Conservation (phyloP, 2,329 filamentous ascomycete genomes). For the Penicillium hordei region DNA sequence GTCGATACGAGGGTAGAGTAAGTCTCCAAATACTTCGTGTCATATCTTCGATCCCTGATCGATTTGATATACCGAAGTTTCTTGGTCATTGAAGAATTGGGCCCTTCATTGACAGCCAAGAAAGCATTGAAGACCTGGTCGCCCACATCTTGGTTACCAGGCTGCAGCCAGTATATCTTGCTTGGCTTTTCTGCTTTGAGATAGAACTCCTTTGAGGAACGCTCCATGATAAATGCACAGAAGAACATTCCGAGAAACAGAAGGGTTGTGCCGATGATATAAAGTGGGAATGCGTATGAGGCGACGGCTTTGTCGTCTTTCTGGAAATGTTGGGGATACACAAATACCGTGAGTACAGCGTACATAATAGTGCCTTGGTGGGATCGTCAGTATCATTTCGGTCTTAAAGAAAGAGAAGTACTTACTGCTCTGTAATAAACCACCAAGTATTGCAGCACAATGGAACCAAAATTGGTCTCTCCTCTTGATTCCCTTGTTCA, state of each 20-base stretch:
- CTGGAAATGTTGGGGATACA: slow-evolving; percentile 27
- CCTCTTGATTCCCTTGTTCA: slow-evolving; percentile 38
- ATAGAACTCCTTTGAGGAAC: slow-evolving; percentile 31
- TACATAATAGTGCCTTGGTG: slow-evolving; percentile 29
- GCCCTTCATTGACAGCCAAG: slow-evolving; percentile 29
- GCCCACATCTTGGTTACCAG: slow-evolving; percentile 38
- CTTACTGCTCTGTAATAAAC: slow-evolving; percentile 32
- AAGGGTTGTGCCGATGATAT: slow-evolving; percentile 33
- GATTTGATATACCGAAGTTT: slow-evolving; percentile 33
- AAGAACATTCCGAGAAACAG: slow-evolving; percentile 37
- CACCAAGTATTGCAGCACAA: slow-evolving; percentile 28
- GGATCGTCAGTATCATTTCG: neutral
- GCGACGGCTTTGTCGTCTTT: slow-evolving; percentile 27
- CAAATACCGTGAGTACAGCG: slow-evolving; percentile 32
- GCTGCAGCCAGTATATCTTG: slow-evolving; percentile 42
- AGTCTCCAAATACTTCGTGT: slow-evolving; percentile 18
- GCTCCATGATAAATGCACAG: slow-evolving; percentile 38
- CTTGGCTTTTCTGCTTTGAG: slow-evolving; percentile 26
- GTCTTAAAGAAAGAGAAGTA: neutral
- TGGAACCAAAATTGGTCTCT: slow-evolving; percentile 33
- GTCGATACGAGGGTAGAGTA: slow-evolving; percentile 28
- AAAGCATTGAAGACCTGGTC: slow-evolving; percentile 43
- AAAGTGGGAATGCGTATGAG: slow-evolving; percentile 38
- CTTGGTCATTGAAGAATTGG: slow-evolving; percentile 11
- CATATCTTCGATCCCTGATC: slow-evolving; percentile 15